phyloP scores from a whole-genome alignment of 257 asterid genomes.

The Perilla frutescens region DNA sequence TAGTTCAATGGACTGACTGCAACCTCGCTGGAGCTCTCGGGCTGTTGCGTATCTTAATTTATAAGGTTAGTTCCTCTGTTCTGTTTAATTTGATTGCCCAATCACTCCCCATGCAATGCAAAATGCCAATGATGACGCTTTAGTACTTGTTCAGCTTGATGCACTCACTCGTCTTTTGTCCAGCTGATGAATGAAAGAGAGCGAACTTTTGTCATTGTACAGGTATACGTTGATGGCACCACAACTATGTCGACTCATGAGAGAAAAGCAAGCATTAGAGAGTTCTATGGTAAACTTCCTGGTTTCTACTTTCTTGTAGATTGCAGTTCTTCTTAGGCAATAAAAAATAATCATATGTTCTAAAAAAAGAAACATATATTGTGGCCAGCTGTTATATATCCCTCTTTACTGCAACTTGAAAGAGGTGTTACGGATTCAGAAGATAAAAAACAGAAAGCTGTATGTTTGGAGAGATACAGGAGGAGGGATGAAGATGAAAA shows the following conservation, averaged over 20 bases:
- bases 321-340: neutral
- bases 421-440: slow-evolving; percentile 84
- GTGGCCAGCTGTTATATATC: slow-evolving; percentile 85
- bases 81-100: neutral
- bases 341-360: slow-evolving; percentile 10
- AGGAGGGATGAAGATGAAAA: slow-evolving; percentile 76
- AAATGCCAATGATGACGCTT: neutral
- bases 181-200: slow-evolving; percentile 14
- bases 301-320: slow-evolving; percentile 18
- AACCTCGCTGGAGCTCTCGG: slow-evolving; percentile 98
- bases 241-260: slow-evolving; percentile 94
- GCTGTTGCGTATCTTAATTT: slow-evolving; percentile 79
- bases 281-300: slow-evolving; percentile 75
- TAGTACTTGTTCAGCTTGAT: slow-evolving; percentile 14
- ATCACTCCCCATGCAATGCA: neutral
- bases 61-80: slow-evolving; percentile 61
- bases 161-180: slow-evolving; percentile 19
- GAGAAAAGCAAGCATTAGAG: slow-evolving; percentile 92
- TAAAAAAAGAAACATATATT: slow-evolving; percentile 30
- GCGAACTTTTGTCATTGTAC: slow-evolving; percentile 21
- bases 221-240: slow-evolving; percentile 97
- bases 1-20: slow-evolving; percentile 96
- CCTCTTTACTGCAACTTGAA: slow-evolving; percentile 86
- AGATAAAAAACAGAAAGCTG: slow-evolving; percentile 83
- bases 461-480: slow-evolving; percentile 75